phyloP scores from a whole-genome alignment of 2,329 filamentous ascomycete genomes.

The Pyrenophora graminea region DNA sequence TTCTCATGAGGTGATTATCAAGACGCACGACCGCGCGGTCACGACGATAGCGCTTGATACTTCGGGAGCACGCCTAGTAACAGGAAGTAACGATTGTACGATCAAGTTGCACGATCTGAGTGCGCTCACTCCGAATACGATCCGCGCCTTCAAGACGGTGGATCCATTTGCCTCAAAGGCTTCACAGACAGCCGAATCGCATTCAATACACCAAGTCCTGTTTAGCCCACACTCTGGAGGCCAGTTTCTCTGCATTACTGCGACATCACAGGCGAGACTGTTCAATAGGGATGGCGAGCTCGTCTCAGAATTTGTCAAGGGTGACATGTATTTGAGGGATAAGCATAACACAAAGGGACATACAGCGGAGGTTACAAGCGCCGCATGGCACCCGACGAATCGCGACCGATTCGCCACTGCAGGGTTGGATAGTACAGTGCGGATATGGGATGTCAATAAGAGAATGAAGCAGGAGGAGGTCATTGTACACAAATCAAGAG shows the following conservation, averaged over 20 bases:
- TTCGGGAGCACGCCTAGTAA: conserved; percentile 80
- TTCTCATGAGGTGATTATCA: conserved; percentile 89
- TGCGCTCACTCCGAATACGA: conserved; percentile 91
- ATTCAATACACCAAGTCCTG: conserved; percentile 82
- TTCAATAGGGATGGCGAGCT: conserved; percentile 86
- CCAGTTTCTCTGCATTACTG: conserved; percentile 83
- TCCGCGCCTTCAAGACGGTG: conserved; percentile 89
- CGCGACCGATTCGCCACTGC: conserved; percentile 85
- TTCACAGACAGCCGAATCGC: conserved; percentile 74
- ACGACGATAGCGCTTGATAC: conserved; percentile 85
- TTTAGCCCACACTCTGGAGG: conserved; percentile 84
- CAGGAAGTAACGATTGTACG: conserved; percentile 88
- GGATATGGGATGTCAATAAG: conserved; percentile 96
- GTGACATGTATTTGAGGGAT: conserved; percentile 96
- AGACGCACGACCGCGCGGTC: conserved; percentile 86
- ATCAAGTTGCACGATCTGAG: conserved; percentile 95
- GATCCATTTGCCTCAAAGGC: conserved; percentile 81
- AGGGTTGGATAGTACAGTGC: conserved; percentile 89
- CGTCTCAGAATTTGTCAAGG: conserved; percentile 88
- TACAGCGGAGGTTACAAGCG: conserved; percentile 86
- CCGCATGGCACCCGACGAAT: conserved; percentile 88
- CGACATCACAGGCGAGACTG: conserved; percentile 87
- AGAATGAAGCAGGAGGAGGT: conserved; percentile 89
- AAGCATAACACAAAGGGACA: conserved; percentile 98
- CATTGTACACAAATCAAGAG: conserved; percentile 91